Conservation (phyloP, 2,329 filamentous ascomycete species). For the Aspergillus sp. region DNA sequence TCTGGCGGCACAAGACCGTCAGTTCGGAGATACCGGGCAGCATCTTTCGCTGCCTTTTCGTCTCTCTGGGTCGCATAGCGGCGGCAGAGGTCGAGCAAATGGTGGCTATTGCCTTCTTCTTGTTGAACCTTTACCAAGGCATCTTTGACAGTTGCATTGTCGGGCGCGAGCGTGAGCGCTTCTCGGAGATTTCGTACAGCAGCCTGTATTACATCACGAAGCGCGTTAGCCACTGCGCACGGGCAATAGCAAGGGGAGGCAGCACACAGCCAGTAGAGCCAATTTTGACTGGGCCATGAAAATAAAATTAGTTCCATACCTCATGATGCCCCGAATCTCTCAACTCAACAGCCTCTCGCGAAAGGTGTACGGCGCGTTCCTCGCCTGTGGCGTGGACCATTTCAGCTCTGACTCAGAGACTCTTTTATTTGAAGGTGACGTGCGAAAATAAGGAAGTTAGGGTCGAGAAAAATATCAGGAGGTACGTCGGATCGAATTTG, state of each 20-base stretch:
- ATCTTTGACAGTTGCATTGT: constrained; percentile 45
- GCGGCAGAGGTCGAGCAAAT: constrained; percentile 45
- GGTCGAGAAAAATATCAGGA: neutral
- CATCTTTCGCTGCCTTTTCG: constrained; percentile 46
- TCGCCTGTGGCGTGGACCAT: constrained; percentile 45
- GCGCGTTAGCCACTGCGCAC: constrained; percentile 11
- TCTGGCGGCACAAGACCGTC: constrained; percentile 45
- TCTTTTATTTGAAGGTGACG: neutral
- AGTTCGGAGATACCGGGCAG: constrained; percentile 42
- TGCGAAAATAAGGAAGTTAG: constrained; percentile 8
- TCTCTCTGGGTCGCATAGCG: constrained; percentile 44
- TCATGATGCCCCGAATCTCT: constrained; percentile 47
- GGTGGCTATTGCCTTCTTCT: constrained; percentile 43
- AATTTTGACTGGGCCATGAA: neutral
- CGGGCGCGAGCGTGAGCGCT: constrained; percentile 48
- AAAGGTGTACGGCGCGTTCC: constrained; percentile 47
- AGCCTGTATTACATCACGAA: constrained; percentile 33
- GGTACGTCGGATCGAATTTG: neutral
- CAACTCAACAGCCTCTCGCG: constrained; percentile 48
- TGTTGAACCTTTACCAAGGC: constrained; percentile 47
- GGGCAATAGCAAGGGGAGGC: constrained; percentile 2
- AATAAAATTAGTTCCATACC: constrained; percentile 30
- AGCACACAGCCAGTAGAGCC: neutral
- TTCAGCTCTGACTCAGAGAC: constrained; percentile 29
- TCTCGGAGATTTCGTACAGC: constrained; percentile 50